Percentiles rank a stretch among this genome's conserved stretches.
Conservation (phyloP, 306 rosid species). For the Arachis hypogaea region DNA sequence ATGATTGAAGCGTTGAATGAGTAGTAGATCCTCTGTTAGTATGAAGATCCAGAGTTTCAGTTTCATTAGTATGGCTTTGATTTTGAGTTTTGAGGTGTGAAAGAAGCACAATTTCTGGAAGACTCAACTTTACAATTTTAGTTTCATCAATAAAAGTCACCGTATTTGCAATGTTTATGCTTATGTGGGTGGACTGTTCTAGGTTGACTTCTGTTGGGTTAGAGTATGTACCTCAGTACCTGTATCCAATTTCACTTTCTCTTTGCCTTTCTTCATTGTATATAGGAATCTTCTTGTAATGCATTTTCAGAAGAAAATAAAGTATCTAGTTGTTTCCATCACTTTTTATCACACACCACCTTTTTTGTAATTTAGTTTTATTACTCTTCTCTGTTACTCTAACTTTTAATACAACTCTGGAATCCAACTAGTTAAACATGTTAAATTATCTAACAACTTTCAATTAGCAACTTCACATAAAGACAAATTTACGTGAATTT, state of each 20-base stretch:
- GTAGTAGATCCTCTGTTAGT: slow-evolving; percentile 32
- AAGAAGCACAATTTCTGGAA: slow-evolving; percentile 12
- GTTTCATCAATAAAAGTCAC: slow-evolving; percentile 31
- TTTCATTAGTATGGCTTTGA: slow-evolving; percentile 44
- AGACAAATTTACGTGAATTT: not conserved
- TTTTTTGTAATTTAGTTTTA: too few relatives aligned
- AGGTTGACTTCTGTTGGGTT: slow-evolving; percentile 37
- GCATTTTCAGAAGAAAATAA: not conserved
- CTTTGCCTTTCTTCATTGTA: slow-evolving; percentile 29
- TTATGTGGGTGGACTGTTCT: slow-evolving; percentile 33
- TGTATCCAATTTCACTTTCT: slow-evolving; percentile 34
- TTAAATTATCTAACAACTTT: too few relatives aligned
- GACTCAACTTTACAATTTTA: not conserved
- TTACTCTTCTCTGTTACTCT: too few relatives aligned
- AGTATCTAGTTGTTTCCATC: not conserved
- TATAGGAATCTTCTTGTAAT: not conserved
- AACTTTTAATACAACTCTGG: too few relatives aligned
- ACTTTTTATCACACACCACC: not conserved
- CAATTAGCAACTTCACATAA: not conserved
- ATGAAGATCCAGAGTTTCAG: slow-evolving; percentile 46
- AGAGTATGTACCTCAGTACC: not conserved
- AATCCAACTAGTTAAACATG: too few relatives aligned
- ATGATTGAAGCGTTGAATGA: slow-evolving; percentile 51
- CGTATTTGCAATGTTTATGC: not conserved
- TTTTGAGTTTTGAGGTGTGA: slow-evolving; percentile 36